Conservation (phyloP, 352 stramenopile species). For the Pythium phragmitis region DNA sequence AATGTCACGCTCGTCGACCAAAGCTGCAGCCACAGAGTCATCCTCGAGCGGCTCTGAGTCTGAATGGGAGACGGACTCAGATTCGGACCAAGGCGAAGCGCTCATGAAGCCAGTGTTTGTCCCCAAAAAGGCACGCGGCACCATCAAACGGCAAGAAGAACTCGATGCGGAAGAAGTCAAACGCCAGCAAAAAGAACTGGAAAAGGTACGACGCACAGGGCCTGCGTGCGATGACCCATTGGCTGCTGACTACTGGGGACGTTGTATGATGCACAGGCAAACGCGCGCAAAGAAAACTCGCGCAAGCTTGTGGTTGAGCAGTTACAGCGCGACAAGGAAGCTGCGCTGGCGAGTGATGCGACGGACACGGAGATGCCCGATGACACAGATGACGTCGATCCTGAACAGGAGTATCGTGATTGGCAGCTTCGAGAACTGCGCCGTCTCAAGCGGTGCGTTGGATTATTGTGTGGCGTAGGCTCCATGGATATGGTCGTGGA, state of each 20-base stretch:
- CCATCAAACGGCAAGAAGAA: constrained; percentile 79
- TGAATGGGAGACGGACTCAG: constrained; percentile 83
- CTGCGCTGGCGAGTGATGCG: constrained; percentile 34
- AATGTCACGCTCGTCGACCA: constrained; percentile 5
- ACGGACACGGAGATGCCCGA: constrained; percentile 90
- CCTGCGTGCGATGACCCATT: neutral
- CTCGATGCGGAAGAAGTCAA: constrained; percentile 72
- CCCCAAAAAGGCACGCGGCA: constrained; percentile 86
- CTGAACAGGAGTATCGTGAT: constrained; percentile 89
- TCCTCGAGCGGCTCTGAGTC: constrained; percentile 50
- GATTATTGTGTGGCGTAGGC: neutral
- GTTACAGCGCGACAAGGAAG: constrained; percentile 63
- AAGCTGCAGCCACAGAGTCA: constrained; percentile 28
- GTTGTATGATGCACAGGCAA: constrained; percentile 22
- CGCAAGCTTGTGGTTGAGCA: constrained; percentile 77
- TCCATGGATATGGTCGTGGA: neutral
- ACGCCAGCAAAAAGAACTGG: constrained; percentile 45
- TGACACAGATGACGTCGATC: constrained; percentile 87
- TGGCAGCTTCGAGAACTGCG: constrained; percentile 95
- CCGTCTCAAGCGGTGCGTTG: constrained; percentile 82
- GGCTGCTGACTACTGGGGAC: neutral
- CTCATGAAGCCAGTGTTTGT: constrained; percentile 93
- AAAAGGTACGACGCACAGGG: constrained; percentile 33
- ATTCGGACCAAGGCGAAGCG: constrained; percentile 65
- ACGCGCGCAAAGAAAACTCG: constrained; percentile 66